Base-by-base conservation (phyloP, 768 basidiomycete genomes). In the Melanogaster broomeanus region DNA sequence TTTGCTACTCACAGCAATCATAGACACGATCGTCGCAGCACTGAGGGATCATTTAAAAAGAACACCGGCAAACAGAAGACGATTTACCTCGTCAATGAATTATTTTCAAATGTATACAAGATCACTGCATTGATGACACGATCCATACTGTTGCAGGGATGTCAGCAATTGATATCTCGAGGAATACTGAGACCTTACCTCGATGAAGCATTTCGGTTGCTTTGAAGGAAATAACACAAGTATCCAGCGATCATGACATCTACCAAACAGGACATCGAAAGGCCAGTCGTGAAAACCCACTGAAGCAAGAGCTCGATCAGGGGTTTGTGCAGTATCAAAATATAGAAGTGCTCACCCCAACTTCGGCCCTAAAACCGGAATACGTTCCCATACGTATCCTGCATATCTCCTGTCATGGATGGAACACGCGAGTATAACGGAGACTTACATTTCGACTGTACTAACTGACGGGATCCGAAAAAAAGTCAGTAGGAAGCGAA, bases 51-150 rank as follows among this genome's bases (percentile, higher is more conserved):
- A 1, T 33, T 28, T 46, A 11, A 38, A 0, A 24, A 18, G 39
- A 15, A 44, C 18, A 45, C 42, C 21, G 24, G n/a, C 21, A 27
- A n/a, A 22, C 15, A 24, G 4, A 22, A 34, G 24, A 22, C 3
- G 39, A 57, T 52, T 22, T 42, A 77, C 75, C 75, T 74, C 25
- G 81, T 82, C 27, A 82, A 52, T 8, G 75, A 62, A 49, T 80
- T 81, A 31, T 74, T 80, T 58, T 83, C 81, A 39, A 82, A 74
- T 0, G 79, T 75, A 53, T 82, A 82, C 1, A 79, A 55, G 35
- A 81, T 77, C 41, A 81, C 67, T 0, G 67, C 60, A 49, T 80
- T 73, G 21, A 83, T 69, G 22, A 82, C 55, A 8, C 73, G 72
- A 51, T 80, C 77, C 59, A 82, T 55, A 46, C 79, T 81, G 50